Evolutionary conservation across 768 basidiomycete species (phyloP), one percentile per base, ranked within the genome.

Genomic region (Asterophora parasitica): DNA sequence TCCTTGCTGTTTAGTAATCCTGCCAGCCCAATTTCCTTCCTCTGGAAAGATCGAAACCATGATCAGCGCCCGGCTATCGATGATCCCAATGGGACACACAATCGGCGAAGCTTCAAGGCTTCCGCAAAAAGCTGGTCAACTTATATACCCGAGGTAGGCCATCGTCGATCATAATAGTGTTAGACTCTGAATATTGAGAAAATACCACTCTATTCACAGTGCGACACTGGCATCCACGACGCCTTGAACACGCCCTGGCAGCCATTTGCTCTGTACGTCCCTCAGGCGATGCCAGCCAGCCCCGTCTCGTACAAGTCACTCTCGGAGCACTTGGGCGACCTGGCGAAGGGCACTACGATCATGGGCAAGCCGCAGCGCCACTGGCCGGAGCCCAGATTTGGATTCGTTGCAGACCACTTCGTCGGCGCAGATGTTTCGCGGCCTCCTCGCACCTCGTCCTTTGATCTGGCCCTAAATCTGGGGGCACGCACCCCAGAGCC

Each of bases 61-160:
- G 50, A 42, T 51, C 44, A 42, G 27, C 32, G 15, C 19, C 12
- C 23, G 20, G 32, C 33, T 36, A 28, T 36, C 40, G 32, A 31
- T 44, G 32, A 31, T 44, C 19, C 42, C 48, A 2, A 38, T 49
- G 26, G 42, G 7, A 8, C 43, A 34, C 27, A 11, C 38, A 28
- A 27, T 41, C 12, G 20, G 19, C 23, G 38, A 39, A 7, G 8
- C 31, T 13, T 48, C 31, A 34, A 32, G 13, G 2, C 33, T 13
- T 33, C 39, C 19, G 8, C 37, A 6, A 27, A 23, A 8, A 12
- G 30, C 9, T 41, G 17, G 31, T 10, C 17, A 16, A 19, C 36
- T 19, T 15, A 20, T 3, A 20, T 27, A 10, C 12, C 35, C 27
- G 40, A 51, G 34, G 50, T 50, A 41, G 23, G 26, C 16, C n/a